These are phyloP conservation scores for Verruconis gallopava DNA, from an alignment of 2,329 filamentous ascomycete genomes.

Conservation along the genomic window DNA sequence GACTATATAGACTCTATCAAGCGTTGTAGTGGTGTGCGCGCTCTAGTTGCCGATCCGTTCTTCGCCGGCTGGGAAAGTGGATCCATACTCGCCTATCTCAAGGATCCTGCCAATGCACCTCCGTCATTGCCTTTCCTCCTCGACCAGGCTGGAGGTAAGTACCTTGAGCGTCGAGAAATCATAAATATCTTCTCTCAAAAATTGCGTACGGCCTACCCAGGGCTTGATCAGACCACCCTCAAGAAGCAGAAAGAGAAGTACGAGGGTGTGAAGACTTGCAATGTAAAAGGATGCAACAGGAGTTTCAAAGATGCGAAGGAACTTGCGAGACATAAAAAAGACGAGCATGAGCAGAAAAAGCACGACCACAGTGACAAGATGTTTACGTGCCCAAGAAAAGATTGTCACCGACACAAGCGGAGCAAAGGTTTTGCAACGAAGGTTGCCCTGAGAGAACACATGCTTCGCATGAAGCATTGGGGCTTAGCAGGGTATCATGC, in stretches of 20 bases:
- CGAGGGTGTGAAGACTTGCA: conserved; percentile 15
- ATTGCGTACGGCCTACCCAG: conserved; percentile 13
- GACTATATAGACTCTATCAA: conserved; percentile 16
- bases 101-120: conserved; percentile 11
- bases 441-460: conserved; percentile 13
- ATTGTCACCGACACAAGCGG: conserved; percentile 14
- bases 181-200: conserved; percentile 15
- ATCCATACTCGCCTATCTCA: conserved; percentile 15
- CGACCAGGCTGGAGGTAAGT: conserved; percentile 14
- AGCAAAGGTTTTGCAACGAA: conserved; percentile 14
- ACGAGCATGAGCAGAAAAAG: conserved; percentile 13
- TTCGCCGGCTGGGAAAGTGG: conserved; percentile 16
- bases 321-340: conserved; percentile 14
- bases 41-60: conserved; percentile 14
- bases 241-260: conserved; percentile 16
- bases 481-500: conserved; percentile 4
- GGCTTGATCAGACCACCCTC: conserved; percentile 12
- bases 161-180: conserved; percentile 14
- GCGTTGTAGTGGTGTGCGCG: conserved; percentile 13
- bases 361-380: conserved; percentile 14
- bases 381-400: conserved; percentile 13
- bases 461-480: conserved; percentile 9
- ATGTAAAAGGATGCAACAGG: conserved; percentile 14
- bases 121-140: conserved; percentile 11
- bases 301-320: conserved; percentile 14